A percentile compares a stretch with the other conserved stretches of the same genome.
Conservation (phyloP, 371 early-diverging fungal genomes). For the Saksenaea vasiformis region DNA sequence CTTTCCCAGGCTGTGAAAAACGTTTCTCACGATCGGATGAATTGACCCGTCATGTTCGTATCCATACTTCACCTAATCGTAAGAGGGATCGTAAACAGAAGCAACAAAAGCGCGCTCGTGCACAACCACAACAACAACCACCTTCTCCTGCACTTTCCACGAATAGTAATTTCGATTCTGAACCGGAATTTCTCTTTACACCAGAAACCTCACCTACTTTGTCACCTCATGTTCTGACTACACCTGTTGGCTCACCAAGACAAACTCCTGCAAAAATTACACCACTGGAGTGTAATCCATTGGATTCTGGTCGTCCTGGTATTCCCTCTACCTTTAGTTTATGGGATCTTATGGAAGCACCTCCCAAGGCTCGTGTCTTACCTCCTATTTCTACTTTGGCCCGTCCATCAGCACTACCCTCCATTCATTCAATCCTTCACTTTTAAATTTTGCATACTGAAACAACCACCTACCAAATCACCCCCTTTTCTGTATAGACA, state of each 20-base stretch:
- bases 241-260: conserved; percentile 26
- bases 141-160: conserved; percentile 46
- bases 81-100: conserved; percentile 29
- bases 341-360: conserved; percentile 42
- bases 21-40: conserved; percentile 91
- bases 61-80: conserved; percentile 59
- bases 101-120: conserved; percentile 5
- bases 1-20: conserved; percentile 79
- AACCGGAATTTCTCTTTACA: conserved; percentile 39
- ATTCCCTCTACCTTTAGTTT: conserved; percentile 13
- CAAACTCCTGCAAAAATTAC: conserved; percentile 18
- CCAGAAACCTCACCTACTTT: conserved; percentile 45
- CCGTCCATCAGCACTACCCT: conserved; percentile 19
- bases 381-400: conserved; percentile 36
- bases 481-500: background rate
- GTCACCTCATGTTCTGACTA: conserved; percentile 22
- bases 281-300: conserved; percentile 31
- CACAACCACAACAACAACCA: conserved; percentile 12
- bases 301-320: background rate
- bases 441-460: conserved; percentile 13
- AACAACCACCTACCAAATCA: too few relatives aligned
- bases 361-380: conserved; percentile 51
- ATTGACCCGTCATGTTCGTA: conserved; percentile 81
- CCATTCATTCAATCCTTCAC: conserved; percentile 36
- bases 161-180: conserved; percentile 37